Evolutionary conservation across 2,329 filamentous ascomycete species (phyloP), one percentile per base, ranked within the genome.

Genomic region (Colletotrichum sp.): DNA sequence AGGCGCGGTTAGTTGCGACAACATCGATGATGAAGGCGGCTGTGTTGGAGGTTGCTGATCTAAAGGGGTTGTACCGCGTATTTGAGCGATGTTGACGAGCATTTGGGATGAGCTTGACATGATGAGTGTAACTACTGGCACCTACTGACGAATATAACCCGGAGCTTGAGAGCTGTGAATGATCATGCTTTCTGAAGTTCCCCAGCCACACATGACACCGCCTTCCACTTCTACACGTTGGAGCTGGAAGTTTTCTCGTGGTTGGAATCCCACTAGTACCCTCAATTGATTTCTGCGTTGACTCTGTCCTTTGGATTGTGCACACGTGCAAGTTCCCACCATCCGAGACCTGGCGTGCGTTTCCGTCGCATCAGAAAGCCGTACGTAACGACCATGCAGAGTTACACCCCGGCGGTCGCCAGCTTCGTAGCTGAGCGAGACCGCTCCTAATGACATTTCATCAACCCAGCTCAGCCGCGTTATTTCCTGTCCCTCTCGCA

Each of bases 51-150:
- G 92, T 98, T 65, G 96, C 97, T 3, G 95, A 98, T 85, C 84
- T 99, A 75, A 99, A 98, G 84, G 96, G 96, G 0, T 83, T 99
- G 74, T 99, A 99, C 84, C 89, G 95, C 61, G 96, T 99, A 4
- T 99, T 99, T 88, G 97, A 99, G 86, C 89, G 97, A 71, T 99
- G 97, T 84, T 99, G 84, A 91, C 4, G n/a, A 9, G 21, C 24
- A 39, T 39, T n/a, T 7, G 16, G 12, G 32, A 61, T 18, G 28
- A 60, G n/a, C 59, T 48, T 48, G 18, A n/a, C 39, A 48, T n/a
- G 39, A 48, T 48, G 18, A 48, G 39, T 48, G 39, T 48, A 21
- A 48, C 18, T n/a, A 48, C 9, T 48, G 39, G 39, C 18, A 21
- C 18, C 39, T 48, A 48, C 39, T 48, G 12, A 48, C 5, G 39